phyloP scores from a whole-genome alignment of 139 green algal species.

The Tetratostichococcus sp. region DNA sequence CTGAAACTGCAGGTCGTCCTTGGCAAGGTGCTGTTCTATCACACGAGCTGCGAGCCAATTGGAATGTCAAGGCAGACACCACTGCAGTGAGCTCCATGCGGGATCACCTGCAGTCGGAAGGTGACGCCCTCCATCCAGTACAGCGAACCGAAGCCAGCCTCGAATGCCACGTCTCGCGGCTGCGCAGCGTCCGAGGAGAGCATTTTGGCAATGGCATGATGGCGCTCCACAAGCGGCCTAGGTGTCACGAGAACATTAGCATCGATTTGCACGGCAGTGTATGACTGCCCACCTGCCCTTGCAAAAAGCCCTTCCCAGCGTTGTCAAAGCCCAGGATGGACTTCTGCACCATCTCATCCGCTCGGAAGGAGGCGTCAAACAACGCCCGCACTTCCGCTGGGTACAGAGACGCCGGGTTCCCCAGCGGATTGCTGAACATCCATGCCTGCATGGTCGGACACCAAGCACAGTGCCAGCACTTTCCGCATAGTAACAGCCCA shows the following conservation, averaged over 20 bases:
- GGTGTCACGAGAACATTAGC: too few relatives aligned
- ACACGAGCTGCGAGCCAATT: too few relatives aligned
- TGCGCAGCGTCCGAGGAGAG: neutral
- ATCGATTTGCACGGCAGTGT: too few relatives aligned
- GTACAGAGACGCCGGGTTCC: conserved; percentile 31
- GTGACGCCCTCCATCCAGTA: conserved; percentile 29
- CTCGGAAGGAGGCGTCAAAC: conserved; percentile 23
- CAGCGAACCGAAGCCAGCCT: conserved; percentile 22
- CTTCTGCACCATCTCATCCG: conserved; percentile 12
- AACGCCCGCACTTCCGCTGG: conserved; percentile 19
- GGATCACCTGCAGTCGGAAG: conserved; percentile 17
- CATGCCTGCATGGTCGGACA: neutral
- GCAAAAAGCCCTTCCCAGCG: neutral
- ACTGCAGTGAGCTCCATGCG: neutral
- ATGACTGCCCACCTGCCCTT: neutral
- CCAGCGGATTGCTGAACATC: conserved; percentile 9
- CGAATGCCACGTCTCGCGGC: neutral
- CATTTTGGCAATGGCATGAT: too few relatives aligned
- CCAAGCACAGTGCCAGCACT: neutral
- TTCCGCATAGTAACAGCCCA: too few relatives aligned
- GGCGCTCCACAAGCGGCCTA: too few relatives aligned
- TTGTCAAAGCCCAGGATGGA: conserved; percentile 22
- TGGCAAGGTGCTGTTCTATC: too few relatives aligned
- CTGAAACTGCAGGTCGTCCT: too few relatives aligned
- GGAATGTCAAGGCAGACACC: too few relatives aligned